These are phyloP conservation scores for Spinacia oleracea DNA, from an alignment of 179 eudicot genomes.

Conservation along the genomic window DNA sequence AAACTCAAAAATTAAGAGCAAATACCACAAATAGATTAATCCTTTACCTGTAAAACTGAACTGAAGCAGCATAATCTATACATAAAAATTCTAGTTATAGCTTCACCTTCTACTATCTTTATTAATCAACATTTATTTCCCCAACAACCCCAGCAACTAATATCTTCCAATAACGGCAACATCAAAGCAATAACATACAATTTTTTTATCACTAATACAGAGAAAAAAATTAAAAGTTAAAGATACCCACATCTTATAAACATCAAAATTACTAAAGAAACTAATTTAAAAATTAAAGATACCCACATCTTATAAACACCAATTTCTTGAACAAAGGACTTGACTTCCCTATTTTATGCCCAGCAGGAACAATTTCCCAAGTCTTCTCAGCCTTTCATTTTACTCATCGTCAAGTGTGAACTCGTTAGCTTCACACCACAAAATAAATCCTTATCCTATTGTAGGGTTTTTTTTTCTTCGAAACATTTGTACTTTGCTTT, in stretches of 20 bases:
- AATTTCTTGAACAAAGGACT: too few species aligned
- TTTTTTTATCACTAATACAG: slow-evolving; percentile 23
- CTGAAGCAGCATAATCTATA: slow-evolving; percentile 61
- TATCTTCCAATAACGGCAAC: slow-evolving; percentile 33
- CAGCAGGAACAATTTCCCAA: too few species aligned
- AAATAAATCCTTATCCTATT: too few species aligned
- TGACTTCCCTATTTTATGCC: too few species aligned
- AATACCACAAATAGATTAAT: not conserved
- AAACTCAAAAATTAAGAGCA: not conserved
- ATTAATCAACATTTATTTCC: slow-evolving; percentile 44
- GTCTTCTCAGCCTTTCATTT: too few species aligned
- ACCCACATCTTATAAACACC: slow-evolving; percentile 21
- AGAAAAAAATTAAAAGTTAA: not conserved
- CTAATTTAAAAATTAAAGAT: not conserved
- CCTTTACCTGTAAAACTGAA: slow-evolving; percentile 46
- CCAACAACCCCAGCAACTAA: slow-evolving; percentile 21
- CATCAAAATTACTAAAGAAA: slow-evolving; percentile 18
- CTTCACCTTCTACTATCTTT: slow-evolving; percentile 39
- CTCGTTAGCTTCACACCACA: too few species aligned
- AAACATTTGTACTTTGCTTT: too few species aligned
- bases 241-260: slow-evolving; percentile 15
- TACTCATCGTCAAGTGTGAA: too few species aligned
- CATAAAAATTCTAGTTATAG: slow-evolving; percentile 43
- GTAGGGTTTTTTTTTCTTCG: too few species aligned
- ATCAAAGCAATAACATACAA: slow-evolving; percentile 18